Percentiles rank a stretch among this genome's conserved stretches.
These are phyloP conservation scores for Gracilaria gracilis DNA, from an alignment of 23 red algal genomes.

Conservation along the genomic window DNA sequence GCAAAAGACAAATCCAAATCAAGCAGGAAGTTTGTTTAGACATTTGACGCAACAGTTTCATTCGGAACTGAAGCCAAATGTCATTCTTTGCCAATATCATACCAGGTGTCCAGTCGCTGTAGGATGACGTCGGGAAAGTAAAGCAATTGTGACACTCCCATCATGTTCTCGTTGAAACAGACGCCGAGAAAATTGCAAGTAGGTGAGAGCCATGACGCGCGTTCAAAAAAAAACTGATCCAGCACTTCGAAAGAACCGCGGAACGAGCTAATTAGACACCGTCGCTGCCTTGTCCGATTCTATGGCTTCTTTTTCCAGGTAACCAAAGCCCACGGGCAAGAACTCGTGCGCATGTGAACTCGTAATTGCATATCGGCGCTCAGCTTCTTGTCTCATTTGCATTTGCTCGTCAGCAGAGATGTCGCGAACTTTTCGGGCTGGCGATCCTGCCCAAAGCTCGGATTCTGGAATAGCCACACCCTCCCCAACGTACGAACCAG, in stretches of 20 bases:
- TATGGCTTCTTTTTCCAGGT: slow-evolving; percentile 63
- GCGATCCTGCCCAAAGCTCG: slow-evolving; percentile 65
- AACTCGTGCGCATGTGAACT: slow-evolving; percentile 66
- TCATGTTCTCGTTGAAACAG: no score
- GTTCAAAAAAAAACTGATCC: no score
- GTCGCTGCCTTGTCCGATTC: slow-evolving; percentile 15
- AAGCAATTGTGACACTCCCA: no score
- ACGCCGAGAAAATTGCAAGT: no score
- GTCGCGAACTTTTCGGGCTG: slow-evolving; percentile 58
- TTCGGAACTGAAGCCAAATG: no score
- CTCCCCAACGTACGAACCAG: slow-evolving; percentile 38
- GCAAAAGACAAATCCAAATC: no score
- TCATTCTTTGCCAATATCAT: no score
- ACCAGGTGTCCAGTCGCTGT: no score
- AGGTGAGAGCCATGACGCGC: neutral
- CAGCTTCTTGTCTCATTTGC: slow-evolving; percentile 10
- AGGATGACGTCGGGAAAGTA: no score
- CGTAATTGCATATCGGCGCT: slow-evolving; percentile 13
- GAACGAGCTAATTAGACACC: neutral
- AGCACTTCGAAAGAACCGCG: neutral
- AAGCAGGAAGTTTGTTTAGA: no score
- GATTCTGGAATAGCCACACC: slow-evolving; percentile 38
- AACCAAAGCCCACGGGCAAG: slow-evolving; percentile 60
- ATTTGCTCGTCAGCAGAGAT: slow-evolving; percentile 54
- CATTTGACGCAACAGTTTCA: no score